A percentile compares a stretch with the other conserved stretches of the same genome.
phyloP scores from a whole-genome alignment of 768 basidiomycete genomes.

The Mycena chlorophos region DNA sequence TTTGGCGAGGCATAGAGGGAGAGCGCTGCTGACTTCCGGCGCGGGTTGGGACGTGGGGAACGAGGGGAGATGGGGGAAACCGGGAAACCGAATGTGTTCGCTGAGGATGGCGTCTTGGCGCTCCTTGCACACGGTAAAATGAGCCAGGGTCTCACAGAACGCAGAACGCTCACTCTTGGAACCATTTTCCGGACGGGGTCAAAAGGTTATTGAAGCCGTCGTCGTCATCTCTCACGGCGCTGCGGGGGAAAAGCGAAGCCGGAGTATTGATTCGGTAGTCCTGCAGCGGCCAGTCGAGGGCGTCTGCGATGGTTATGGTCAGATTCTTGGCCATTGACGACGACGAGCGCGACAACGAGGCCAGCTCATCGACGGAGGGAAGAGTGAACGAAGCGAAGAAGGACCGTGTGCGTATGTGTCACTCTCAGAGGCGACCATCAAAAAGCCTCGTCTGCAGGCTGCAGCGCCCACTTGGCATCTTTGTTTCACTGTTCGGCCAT shows the following conservation, averaged over 20 bases:
- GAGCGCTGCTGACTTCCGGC: neutral
- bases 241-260: slow-evolving; percentile 15
- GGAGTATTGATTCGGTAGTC: slow-evolving; percentile 14
- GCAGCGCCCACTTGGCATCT: too few relatives aligned
- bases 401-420: too few relatives aligned
- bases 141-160: neutral
- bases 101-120: slow-evolving; percentile 3
- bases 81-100: slow-evolving; percentile 17
- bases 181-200: slow-evolving; percentile 17
- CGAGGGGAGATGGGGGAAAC: slow-evolving; percentile 13
- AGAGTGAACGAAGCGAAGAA: too few relatives aligned
- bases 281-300: slow-evolving; percentile 22
- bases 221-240: slow-evolving; percentile 15
- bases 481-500: too few relatives aligned
- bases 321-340: slow-evolving; percentile 15
- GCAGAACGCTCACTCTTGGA: slow-evolving; percentile 3
- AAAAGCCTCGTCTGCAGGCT: too few relatives aligned
- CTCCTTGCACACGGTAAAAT: neutral
- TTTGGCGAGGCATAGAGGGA: neutral
- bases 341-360: slow-evolving; percentile 16
- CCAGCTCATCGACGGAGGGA: slow-evolving; percentile 21
- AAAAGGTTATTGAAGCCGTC: slow-evolving; percentile 6
- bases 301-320: slow-evolving; percentile 18
- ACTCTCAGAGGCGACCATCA: too few relatives aligned
- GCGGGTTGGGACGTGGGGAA: neutral